Evolutionary conservation across 2,329 filamentous ascomycete species (phyloP).

Genomic region (Emydomyces testavorans): DNA sequence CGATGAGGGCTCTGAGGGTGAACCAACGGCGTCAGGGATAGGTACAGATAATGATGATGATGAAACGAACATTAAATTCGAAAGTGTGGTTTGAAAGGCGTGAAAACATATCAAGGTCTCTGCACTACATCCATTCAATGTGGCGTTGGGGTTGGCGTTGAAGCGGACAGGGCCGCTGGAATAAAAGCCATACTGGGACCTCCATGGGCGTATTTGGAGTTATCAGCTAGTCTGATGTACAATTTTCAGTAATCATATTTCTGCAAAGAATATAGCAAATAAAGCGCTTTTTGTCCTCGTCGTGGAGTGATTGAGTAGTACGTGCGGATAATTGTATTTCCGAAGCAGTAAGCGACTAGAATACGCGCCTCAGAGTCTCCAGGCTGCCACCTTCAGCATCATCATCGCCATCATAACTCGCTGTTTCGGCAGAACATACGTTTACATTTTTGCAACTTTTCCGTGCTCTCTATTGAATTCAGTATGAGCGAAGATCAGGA

Average conservation of each 20-base stretch:
- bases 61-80: constrained; percentile 62
- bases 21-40: constrained; percentile 39
- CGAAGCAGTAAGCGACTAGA: too few relatives aligned
- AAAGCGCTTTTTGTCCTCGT: too few relatives aligned
- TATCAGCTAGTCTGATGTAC: not conserved
- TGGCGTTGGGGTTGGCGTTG: constrained; percentile 1
- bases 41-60: constrained; percentile 51
- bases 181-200: not conserved
- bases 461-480: too few relatives aligned
- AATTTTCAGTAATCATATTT: not conserved
- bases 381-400: not conserved
- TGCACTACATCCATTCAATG: not conserved
- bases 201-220: not conserved
- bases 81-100: constrained; percentile 50
- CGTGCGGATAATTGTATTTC: too few relatives aligned
- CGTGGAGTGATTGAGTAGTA: too few relatives aligned
- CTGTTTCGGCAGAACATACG: not conserved
- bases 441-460: too few relatives aligned
- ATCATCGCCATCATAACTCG: not conserved
- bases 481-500: constrained; percentile 45
- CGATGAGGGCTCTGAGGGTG: constrained; percentile 43
- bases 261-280: too few relatives aligned
- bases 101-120: too few relatives aligned
- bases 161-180: not conserved
- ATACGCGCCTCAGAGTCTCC: too few relatives aligned